Base-by-base conservation (phyloP, 371 early-diverging fungal species). In the Mortierella sp. region DNA sequence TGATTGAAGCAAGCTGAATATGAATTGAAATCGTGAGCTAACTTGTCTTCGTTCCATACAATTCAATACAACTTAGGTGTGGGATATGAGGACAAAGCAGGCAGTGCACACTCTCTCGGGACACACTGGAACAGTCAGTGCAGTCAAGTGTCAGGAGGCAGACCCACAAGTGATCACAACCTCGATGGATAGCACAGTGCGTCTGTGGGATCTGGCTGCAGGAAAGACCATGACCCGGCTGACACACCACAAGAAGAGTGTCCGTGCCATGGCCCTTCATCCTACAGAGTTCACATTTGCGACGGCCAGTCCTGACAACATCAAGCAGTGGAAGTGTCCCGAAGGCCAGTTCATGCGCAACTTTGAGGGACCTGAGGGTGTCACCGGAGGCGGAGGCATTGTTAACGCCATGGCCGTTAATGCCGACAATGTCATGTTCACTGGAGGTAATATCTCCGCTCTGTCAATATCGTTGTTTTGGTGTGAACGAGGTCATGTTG, bases 1-100 rank as follows among this genome's bases (percentile, higher is more conserved):
- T 97, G 89, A 87, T 99, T 98, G n/a, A n/a, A n/a, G n/a, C n/a
- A n/a, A n/a, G 43, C 43, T 40, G 43, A 40, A 6, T 40, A 40
- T n/a, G n/a, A n/a, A n/a, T n/a, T n/a, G n/a, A n/a, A n/a, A n/a
- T n/a, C n/a, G n/a, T n/a, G n/a, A 40, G 43, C 6, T 40, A 40
- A 40, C 43, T 2, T 40, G 6, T 40, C 4, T 40, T 2, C 43
- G 2, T 57, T 57, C 9, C 28, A 3, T 26, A 13, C 57, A 57
- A 48, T 67, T 5, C 11, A 40, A 69, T 24, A 40, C 43, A n/a
- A n/a, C n/a, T n/a, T 80, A 94, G 94, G 92, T 97, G 8, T 99
- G 98, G 99, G 99, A 99, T 87, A 98, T 98, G 94, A 93, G 99
- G 75, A 98, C 99, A 50, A 98, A 97, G 87, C 94, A 95, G 76